Conservation (phyloP, 352 stramenopile species). For the Aphanomyces cochlioides region DNA sequence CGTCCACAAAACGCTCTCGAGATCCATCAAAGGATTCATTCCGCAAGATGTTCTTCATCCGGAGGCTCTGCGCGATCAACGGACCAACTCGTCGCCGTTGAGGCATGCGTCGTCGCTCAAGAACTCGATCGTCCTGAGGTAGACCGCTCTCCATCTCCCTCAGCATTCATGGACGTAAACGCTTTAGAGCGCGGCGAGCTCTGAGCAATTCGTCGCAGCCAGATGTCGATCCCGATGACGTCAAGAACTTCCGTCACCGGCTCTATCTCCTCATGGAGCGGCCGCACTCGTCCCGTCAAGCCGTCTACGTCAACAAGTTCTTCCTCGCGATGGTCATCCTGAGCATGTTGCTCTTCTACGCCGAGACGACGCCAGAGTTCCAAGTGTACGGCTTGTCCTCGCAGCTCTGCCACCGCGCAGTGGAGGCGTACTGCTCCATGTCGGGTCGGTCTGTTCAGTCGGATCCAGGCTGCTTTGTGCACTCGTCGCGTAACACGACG, state of each 20-base stretch:
- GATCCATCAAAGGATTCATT: background rate
- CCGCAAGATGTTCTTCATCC: conserved; percentile 1
- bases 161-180: background rate
- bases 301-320: conserved; percentile 47
- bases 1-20: background rate
- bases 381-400: conserved; percentile 46
- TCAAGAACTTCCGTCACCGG: background rate
- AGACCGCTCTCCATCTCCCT: background rate
- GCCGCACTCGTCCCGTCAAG: conserved; percentile 27
- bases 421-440: conserved; percentile 49
- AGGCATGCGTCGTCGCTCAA: conserved; percentile 5
- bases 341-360: conserved; percentile 69
- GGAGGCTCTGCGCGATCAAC: background rate
- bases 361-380: conserved; percentile 64
- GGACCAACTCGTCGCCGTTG: background rate
- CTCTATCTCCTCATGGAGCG: conserved; percentile 21
- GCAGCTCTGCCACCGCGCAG: conserved; percentile 42
- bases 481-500: conserved; percentile 15
- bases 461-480: conserved; percentile 54
- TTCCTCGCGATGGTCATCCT: conserved; percentile 54
- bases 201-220: background rate
- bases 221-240: background rate
- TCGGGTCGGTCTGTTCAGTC: conserved; percentile 26
- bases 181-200: background rate
- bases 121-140: conserved; percentile 2